Percentiles rank a stretch among this genome's conserved stretches.
These are phyloP conservation scores for Alternaria gaisen DNA, from an alignment of 2,329 filamentous ascomycete genomes.

Conservation along the genomic window DNA sequence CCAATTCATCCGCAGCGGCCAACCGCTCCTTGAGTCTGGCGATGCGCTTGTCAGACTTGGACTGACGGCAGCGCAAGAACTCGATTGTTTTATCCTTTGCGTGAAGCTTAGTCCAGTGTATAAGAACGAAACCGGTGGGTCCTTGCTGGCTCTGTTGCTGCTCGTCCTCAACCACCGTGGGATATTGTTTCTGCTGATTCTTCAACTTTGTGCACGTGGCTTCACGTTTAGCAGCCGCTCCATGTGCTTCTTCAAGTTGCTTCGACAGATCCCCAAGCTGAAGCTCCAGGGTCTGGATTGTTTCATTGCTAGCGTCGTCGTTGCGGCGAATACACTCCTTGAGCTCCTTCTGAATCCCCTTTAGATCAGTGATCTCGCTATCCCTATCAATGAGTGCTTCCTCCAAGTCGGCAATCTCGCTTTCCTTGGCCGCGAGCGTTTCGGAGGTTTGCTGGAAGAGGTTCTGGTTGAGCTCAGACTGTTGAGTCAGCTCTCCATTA, in stretches of 20 bases:
- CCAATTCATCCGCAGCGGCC: background rate
- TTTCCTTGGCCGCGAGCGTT: background rate
- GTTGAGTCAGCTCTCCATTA: background rate
- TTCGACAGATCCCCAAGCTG: background rate
- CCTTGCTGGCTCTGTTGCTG: background rate
- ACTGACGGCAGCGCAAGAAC: background rate
- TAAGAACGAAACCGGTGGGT: background rate
- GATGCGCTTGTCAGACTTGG: background rate
- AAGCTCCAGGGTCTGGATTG: background rate
- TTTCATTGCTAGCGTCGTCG: background rate
- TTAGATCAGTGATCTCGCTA: background rate
- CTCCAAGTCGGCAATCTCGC: background rate
- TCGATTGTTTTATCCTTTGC: background rate
- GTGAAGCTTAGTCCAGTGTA: background rate
- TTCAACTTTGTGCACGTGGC: background rate
- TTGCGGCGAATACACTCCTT: background rate
- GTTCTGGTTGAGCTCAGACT: background rate
- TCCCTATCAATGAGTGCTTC: background rate
- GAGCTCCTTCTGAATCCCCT: background rate
- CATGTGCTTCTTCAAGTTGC: background rate
- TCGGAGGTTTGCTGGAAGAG: background rate
- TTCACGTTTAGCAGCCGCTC: background rate
- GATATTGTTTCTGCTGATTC: background rate
- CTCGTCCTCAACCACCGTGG: background rate
- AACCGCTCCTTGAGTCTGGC: background rate